These are phyloP conservation scores for Boletus sp. DNA, from an alignment of 768 basidiomycete species.

Conservation along the genomic window DNA sequence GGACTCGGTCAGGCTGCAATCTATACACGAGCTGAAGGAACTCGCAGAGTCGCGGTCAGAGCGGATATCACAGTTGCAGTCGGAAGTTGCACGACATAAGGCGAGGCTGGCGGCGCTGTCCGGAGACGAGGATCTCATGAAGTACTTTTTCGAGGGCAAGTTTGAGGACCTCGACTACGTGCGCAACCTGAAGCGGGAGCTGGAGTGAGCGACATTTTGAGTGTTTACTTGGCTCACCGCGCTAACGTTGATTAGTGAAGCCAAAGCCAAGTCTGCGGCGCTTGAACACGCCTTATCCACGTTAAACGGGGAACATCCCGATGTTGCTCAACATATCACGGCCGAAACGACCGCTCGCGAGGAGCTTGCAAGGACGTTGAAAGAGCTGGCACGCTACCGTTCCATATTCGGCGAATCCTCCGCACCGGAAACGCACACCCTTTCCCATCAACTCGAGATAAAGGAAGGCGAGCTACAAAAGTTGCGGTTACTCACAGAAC, in stretches of 20 bases:
- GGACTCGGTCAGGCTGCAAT: conserved; percentile 55
- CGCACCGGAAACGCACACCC: conserved; percentile 45
- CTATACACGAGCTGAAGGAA: conserved; percentile 60
- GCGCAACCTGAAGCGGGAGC: conserved; percentile 48
- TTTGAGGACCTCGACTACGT: conserved; percentile 52
- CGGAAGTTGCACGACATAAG: conserved; percentile 72
- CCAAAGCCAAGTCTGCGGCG: conserved; percentile 47
- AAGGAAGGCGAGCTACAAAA: conserved; percentile 68
- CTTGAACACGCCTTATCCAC: conserved; percentile 48
- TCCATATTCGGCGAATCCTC: conserved; percentile 58
- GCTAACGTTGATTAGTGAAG: conserved; percentile 40
- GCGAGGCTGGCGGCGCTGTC: conserved; percentile 71
- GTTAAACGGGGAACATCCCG: conserved; percentile 49
- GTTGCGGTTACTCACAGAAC: conserved; percentile 59
- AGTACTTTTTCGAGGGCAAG: conserved; percentile 60
- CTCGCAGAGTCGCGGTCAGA: conserved; percentile 69
- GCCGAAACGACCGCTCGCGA: conserved; percentile 50
- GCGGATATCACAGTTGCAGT: conserved; percentile 65
- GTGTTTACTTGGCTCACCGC: not conserved
- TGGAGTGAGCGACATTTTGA: conserved; percentile 44
- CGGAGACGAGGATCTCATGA: conserved; percentile 68
- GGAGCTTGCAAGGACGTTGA: conserved; percentile 43
- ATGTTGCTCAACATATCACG: conserved; percentile 47
- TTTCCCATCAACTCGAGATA: conserved; percentile 53
- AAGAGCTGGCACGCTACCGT: conserved; percentile 59